Conservation (phyloP, 805 yeast species). For the Kodamaea laetipori region DNA sequence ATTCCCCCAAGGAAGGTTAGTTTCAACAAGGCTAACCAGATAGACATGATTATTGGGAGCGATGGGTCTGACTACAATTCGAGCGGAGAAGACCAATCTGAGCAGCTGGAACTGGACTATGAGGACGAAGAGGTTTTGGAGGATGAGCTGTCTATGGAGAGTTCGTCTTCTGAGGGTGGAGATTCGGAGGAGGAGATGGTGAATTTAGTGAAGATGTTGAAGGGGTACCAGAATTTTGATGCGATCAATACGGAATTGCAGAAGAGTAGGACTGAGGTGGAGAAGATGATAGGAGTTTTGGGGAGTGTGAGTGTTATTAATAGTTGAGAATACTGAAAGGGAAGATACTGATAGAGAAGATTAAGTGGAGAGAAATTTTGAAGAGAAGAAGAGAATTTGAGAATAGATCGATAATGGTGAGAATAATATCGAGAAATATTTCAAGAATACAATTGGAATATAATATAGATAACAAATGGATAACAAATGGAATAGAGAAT, state of each 20-base stretch:
- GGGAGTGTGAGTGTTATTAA: conserved; percentile 41
- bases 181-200: conserved; percentile 32
- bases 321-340: too few relatives aligned
- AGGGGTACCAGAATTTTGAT: conserved; percentile 59
- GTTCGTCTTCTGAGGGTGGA: conserved; percentile 11
- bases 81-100: conserved; percentile 14
- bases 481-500: too few relatives aligned
- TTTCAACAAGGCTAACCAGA: conserved; percentile 25
- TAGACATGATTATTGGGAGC: conserved; percentile 16
- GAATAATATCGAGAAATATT: too few relatives aligned
- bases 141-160: conserved; percentile 18
- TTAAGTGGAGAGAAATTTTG: not conserved
- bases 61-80: conserved; percentile 16
- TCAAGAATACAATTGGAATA: too few relatives aligned
- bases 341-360: too few relatives aligned
- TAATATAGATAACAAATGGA: too few relatives aligned
- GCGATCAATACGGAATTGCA: conserved; percentile 70
- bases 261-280: conserved; percentile 57
- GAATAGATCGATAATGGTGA: too few relatives aligned
- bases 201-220: conserved; percentile 46
- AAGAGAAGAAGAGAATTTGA: too few relatives aligned
- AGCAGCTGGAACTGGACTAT: conserved; percentile 11
- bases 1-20: conserved; percentile 33
- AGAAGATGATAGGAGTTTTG: conserved; percentile 41
- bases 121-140: conserved; percentile 14